A percentile compares a stretch with the other conserved stretches of the same genome.
These are phyloP conservation scores for Ulota crispa DNA, from an alignment of 225 moss, liverwort and hornwort genomes.

Conservation along the genomic window DNA sequence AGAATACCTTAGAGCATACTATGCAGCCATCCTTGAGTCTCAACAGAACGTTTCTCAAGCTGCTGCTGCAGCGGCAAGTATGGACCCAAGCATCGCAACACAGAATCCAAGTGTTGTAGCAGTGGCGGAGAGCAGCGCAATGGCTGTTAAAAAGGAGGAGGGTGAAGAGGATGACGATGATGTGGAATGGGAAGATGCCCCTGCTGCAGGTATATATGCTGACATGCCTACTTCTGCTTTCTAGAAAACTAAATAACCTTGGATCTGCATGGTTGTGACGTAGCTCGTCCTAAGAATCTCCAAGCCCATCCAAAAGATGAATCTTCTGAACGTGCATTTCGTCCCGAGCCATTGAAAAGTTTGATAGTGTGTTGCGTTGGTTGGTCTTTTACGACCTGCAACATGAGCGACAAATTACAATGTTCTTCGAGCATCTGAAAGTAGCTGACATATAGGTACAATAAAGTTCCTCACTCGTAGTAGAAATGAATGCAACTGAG, in stretches of 20 bases:
- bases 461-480: not conserved
- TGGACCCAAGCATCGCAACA: conserved; percentile 19
- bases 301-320: not conserved
- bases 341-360: not conserved
- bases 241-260: not conserved
- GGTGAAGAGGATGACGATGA: conserved; percentile 75
- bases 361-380: not conserved
- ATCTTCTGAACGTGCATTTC: not conserved
- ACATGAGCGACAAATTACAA: not conserved
- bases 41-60: conserved; percentile 54
- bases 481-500: not conserved
- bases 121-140: conserved; percentile 25
- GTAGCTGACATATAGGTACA: not conserved
- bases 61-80: conserved; percentile 28
- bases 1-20: conserved; percentile 88
- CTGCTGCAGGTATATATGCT: conserved; percentile 55
- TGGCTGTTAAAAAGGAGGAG: conserved; percentile 43
- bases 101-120: conserved; percentile 25
- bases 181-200: conserved; percentile 92
- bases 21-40: conserved; percentile 68
- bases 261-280: not conserved
- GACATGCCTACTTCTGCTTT: not conserved
- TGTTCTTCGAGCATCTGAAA: not conserved
- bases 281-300: not conserved
- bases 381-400: not conserved